A percentile compares a stretch with the other conserved stretches of the same genome.
phyloP scores from a whole-genome alignment of 805 yeast genomes.

The Cyberlindnera bimundalis region DNA sequence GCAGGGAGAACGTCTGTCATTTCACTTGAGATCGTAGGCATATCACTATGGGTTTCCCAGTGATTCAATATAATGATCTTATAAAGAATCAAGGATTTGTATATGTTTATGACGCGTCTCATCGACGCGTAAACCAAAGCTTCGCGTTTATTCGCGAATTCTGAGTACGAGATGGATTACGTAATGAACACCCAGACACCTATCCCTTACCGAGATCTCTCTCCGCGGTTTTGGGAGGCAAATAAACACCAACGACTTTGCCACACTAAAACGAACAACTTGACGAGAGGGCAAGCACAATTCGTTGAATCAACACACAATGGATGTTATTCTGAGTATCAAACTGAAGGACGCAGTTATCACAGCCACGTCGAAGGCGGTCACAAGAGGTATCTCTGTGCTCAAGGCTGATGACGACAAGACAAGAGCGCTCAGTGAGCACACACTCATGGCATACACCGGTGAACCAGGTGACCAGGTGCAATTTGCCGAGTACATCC shows the following conservation, averaged over 20 bases:
- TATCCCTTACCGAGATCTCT: neutral
- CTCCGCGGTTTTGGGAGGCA: conserved; percentile 5
- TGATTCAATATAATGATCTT: too few species aligned
- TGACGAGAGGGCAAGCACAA: neutral
- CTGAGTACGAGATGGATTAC: too few species aligned
- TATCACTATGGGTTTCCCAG: conserved; percentile 1
- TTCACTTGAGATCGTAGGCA: conserved; percentile 23
- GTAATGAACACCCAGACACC: conserved; percentile 6
- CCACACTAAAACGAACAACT: conserved; percentile 1
- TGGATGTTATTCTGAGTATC: conserved; percentile 92
- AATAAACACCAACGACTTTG: neutral
- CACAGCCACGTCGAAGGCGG: conserved; percentile 92
- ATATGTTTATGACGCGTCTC: too few species aligned
- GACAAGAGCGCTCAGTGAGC: conserved; percentile 69
- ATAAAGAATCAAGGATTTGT: too few species aligned
- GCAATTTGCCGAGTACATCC: conserved; percentile 90
- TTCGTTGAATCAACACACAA: conserved; percentile 27
- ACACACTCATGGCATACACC: conserved; percentile 79
- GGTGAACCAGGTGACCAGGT: conserved; percentile 93
- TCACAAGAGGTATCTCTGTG: conserved; percentile 84
- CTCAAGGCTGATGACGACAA: conserved; percentile 78
- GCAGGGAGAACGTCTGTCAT: conserved; percentile 10
- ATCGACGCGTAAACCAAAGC: too few species aligned
- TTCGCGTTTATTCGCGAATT: too few species aligned
- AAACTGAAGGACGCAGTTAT: conserved; percentile 77